phyloP scores from a whole-genome alignment of 768 basidiomycete species.

The Termitomyces sp. region DNA sequence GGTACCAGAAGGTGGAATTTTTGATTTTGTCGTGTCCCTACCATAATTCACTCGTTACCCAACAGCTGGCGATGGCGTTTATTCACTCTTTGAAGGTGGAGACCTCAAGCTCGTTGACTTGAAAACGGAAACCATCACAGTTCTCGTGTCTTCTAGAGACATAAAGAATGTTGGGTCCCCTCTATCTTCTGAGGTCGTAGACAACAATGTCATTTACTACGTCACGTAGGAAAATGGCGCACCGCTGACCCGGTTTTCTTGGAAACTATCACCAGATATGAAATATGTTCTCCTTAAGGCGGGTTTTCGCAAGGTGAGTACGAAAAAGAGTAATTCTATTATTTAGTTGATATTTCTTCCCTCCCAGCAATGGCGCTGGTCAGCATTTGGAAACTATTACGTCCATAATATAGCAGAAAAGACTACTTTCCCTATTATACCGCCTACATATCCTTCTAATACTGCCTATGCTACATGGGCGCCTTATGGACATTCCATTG shows the following conservation, averaged over 20 bases:
- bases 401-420: conserved; percentile 74
- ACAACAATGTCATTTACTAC: background rate
- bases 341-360: background rate
- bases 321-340: too few species aligned
- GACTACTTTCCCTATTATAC: conserved; percentile 62
- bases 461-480: conserved; percentile 86
- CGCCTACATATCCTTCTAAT: conserved; percentile 61
- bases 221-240: conserved; percentile 44
- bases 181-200: background rate
- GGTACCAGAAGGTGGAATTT: conserved; percentile 86
- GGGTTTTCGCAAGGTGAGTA: conserved; percentile 59
- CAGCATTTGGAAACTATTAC: conserved; percentile 88
- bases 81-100: conserved; percentile 54
- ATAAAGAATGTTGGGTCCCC: conserved; percentile 53
- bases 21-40: background rate
- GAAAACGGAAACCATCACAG: conserved; percentile 60
- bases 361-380: conserved; percentile 90
- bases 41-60: background rate
- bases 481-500: conserved; percentile 77
- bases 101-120: conserved; percentile 79
- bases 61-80: conserved; percentile 91
- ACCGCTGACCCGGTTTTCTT: conserved; percentile 46
- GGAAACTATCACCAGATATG: conserved; percentile 91
- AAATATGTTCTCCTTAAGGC: conserved; percentile 81
- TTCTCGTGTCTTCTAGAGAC: conserved; percentile 51